Percentiles rank a stretch among this genome's conserved stretches.
Conservation (phyloP, 116 monocot species). For the Phalaenopsis hybrid region DNA sequence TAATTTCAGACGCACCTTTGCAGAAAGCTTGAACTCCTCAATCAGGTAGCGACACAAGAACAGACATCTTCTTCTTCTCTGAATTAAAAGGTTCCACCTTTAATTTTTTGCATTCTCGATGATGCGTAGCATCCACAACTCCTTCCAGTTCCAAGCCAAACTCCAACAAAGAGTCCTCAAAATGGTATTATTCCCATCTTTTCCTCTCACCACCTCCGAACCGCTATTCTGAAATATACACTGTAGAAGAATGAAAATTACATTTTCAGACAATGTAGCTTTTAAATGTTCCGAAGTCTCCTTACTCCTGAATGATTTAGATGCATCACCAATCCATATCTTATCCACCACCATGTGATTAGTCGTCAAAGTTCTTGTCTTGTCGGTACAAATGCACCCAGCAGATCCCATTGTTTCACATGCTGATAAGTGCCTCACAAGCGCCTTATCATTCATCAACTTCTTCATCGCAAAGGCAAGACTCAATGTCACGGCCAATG, state of each 20-base stretch:
- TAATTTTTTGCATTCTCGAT: conserved; percentile 19
- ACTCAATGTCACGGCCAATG: conserved; percentile 36
- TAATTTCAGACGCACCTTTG: conserved; percentile 57
- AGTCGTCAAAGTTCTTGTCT: conserved; percentile 36
- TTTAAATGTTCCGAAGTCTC: conserved; percentile 13
- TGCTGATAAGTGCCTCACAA: conserved; percentile 14
- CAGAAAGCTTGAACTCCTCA: conserved; percentile 32
- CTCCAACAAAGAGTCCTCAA: conserved; percentile 36
- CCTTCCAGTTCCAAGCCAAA: conserved; percentile 32
- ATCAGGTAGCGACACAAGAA: conserved; percentile 26
- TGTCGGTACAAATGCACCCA: conserved; percentile 42
- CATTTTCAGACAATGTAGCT: conserved; percentile 19
- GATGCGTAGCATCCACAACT: conserved; percentile 2
- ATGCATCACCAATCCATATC: conserved; percentile 35
- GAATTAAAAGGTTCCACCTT: conserved; percentile 60
- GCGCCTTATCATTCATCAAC: conserved; percentile 34
- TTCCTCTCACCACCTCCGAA: conserved; percentile 35
- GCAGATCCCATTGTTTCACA: conserved; percentile 37
- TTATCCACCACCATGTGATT: conserved; percentile 42
- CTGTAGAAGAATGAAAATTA: conserved; percentile 20
- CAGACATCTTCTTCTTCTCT: conserved; percentile 51
- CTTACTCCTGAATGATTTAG: conserved; percentile 34
- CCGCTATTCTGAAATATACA: conserved; percentile 32
- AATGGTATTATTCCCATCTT: conserved; percentile 23
- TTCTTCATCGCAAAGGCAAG: conserved; percentile 47